Conservation (phyloP, 495 filamentous ascomycete genomes). For the Aspergillus taichungensis region DNA sequence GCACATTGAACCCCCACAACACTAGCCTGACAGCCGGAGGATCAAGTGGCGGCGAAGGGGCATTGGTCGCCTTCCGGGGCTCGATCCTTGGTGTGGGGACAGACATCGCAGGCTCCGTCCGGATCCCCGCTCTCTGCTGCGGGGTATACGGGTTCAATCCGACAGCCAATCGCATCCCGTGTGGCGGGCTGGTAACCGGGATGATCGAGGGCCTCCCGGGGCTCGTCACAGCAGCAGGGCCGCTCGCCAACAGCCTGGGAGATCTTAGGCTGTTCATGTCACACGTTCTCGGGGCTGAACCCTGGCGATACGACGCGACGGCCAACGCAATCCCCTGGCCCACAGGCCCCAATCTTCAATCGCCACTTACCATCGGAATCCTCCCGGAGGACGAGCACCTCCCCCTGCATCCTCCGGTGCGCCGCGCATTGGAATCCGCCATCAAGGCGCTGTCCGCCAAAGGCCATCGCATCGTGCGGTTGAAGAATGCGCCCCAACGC, state of each 20-base stretch:
- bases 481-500: slow-evolving; percentile 5
- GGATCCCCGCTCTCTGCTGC: slow-evolving; percentile 52
- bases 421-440: slow-evolving; percentile 36
- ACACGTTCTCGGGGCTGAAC: slow-evolving; percentile 7
- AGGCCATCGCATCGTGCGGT: slow-evolving; percentile 38
- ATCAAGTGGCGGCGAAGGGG: slow-evolving; percentile 55
- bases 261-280: slow-evolving; percentile 24
- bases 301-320: slow-evolving; percentile 12
- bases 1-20: slow-evolving; percentile 48
- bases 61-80: slow-evolving; percentile 48
- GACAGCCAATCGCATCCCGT: slow-evolving; percentile 45
- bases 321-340: slow-evolving; percentile 12
- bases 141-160: slow-evolving; percentile 57
- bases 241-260: slow-evolving; percentile 26
- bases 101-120: slow-evolving; percentile 57
- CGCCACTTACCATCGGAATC: slow-evolving; percentile 41
- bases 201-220: slow-evolving; percentile 36
- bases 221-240: slow-evolving; percentile 27
- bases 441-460: slow-evolving; percentile 23
- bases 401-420: slow-evolving; percentile 47
- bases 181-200: slow-evolving; percentile 23
- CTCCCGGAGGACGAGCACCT: slow-evolving; percentile 42
- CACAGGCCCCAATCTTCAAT: neutral
- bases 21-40: slow-evolving; percentile 46
- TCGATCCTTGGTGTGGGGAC: slow-evolving; percentile 55